Evolutionary conservation across 2,329 filamentous ascomycete species (phyloP), one percentile per base, ranked within the genome.

Genomic region (Dothistroma septosporum): DNA sequence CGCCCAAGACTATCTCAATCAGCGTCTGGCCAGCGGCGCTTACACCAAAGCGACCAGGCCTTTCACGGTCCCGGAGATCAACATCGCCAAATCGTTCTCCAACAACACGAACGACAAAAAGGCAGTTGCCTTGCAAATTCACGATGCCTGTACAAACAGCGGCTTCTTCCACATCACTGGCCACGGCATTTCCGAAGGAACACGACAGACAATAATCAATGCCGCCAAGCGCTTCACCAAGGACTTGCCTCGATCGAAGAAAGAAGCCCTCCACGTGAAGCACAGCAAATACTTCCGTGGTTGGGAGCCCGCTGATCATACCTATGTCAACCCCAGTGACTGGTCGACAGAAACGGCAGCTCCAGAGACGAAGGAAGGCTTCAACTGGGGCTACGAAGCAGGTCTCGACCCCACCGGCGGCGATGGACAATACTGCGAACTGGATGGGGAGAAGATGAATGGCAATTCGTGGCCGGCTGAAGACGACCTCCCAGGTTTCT

Each of bases 381-480:
- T 77, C 67, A 78, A 78, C 55, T 78, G 74, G 66, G 73, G 75
- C 7, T 79, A 79, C 58, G 77, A 78, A 64, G 68, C 65, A 21
- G 70, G 64, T 9, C 68, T 79, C 6, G 77, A 78, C 58, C 69
- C 67, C 1, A 74, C 68, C 0, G 76, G 76, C 4, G 76, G 76
- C 14, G 76, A 79, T 69, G 76, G 76, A 4, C 60, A 70, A 60
- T 78, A 78, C 62, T 65, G 68, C 14, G 76, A 79, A 37, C 63
- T 79, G 4, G 76, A 79, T 62, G 77, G 77, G 5, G 69, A 64
- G 4, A 66, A 62, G 12, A 65, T 64, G 5, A 73, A 73, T n/a
- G 72, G 67, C 0, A 78, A 78, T 60, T 57, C 75, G 24, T 78
- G 76, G 76, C 76, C 76, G 0, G 60, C 60, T 2, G 74, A 78